These are phyloP conservation scores for Aspergillus sp. DNA, from an alignment of 2,329 filamentous ascomycete species.

Conservation along the genomic window DNA sequence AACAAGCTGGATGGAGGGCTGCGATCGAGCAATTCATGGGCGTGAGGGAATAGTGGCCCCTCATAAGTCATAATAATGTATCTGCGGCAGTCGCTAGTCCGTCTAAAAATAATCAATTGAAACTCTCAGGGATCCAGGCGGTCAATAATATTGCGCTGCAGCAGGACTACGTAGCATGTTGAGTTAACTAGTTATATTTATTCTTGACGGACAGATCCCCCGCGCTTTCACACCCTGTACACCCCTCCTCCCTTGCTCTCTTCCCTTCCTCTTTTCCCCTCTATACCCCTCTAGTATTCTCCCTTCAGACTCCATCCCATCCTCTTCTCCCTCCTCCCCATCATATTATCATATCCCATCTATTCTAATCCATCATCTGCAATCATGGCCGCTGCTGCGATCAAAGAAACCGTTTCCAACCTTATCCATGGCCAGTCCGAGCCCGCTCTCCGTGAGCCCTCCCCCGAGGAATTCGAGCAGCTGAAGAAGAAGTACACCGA, in stretches of 20 bases:
- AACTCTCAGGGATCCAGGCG: constrained; percentile 11
- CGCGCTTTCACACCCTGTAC: constrained; percentile 22
- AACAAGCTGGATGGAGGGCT: constrained; percentile 8
- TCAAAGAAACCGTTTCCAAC: constrained; percentile 51
- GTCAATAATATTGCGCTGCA: constrained; percentile 13
- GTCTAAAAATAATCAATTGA: constrained; percentile 20
- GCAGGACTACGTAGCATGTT: background rate
- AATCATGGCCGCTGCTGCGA: constrained; percentile 42
- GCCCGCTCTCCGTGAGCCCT: constrained; percentile 53
- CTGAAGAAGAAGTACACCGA: constrained; percentile 73
- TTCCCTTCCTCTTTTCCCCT: background rate
- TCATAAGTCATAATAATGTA: constrained; percentile 2
- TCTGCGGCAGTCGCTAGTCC: background rate
- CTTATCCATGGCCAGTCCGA: constrained; percentile 45
- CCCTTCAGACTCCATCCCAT: background rate
- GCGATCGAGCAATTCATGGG: background rate
- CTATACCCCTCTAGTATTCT: constrained; percentile 2
- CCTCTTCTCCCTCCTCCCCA: background rate
- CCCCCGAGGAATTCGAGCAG: constrained; percentile 65
- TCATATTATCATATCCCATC: background rate
- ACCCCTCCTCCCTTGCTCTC: constrained; percentile 15
- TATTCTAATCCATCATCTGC: background rate
- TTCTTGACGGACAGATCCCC: constrained; percentile 12
- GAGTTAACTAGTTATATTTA: background rate
- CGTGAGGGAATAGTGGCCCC: constrained; percentile 11